Evolutionary conservation across 2,329 filamentous ascomycete species (phyloP), one percentile per base, ranked within the genome.

Genomic region (Geosmithia morbida): DNA sequence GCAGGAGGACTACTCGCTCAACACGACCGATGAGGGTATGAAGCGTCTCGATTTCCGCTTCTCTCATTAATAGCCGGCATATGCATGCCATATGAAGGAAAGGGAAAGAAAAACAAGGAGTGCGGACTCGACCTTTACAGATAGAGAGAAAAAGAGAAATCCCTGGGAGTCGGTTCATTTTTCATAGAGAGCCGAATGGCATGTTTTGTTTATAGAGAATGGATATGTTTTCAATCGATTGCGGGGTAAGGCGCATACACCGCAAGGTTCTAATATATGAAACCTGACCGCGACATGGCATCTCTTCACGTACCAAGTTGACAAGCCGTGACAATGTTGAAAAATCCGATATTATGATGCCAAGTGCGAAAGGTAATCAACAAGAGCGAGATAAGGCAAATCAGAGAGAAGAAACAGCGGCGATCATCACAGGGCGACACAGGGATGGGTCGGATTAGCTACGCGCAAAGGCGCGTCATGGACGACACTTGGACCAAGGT

Each of bases 21-120:
- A 67, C 26, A 74, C 71, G 0, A 68, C 59, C 3, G 73, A 77
- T 49, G 63, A 75, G 55, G 74, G 74, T 0, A 67, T 68, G 49
- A 71, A 76, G 59, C 68, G 76, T 55, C 56, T 75, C 47, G 72
- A 77, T 52, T 77, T 77, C 54, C 57, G 69, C 17, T 77, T 77
- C 50, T 67, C 41, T 26, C 48, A 44, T 33, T 44, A 33, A 43
- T 41, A n/a, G 16, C 17, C 22, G 22, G 22, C 22, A 37, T 37
- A 13, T 37, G 33, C 14, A 37, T 6, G 13, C 3, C 13, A 3
- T 37, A 11, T 7, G 6, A 26, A 26, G 22, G 22, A 26, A 26
- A 8, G 22, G 4, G 22, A 26, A 11, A 37, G 6, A 37, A 16
- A 37, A 37, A 37, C 5, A 11, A 6, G 33, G 33, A 7, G 33